Percentiles rank a stretch among this genome's conserved stretches.
Conservation (phyloP, 805 yeast species). For the Lachancea sp. region DNA sequence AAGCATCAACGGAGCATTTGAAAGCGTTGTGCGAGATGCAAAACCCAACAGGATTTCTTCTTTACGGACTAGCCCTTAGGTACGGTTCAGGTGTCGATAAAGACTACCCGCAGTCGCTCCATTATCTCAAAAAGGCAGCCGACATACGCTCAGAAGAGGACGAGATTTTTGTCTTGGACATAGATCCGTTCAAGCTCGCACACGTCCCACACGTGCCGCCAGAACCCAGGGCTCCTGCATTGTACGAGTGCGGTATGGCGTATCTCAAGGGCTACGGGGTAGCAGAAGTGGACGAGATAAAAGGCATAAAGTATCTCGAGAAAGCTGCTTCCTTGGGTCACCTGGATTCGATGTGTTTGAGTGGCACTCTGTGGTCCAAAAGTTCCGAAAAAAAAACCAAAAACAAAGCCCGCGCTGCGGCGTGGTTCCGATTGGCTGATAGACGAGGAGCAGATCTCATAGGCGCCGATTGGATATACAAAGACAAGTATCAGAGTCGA, state of each 20-base stretch:
- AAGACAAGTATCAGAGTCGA: slow-evolving; percentile 46
- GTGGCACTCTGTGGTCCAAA: slow-evolving; percentile 61
- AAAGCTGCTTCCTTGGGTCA: slow-evolving; percentile 63
- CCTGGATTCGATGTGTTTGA: slow-evolving; percentile 59
- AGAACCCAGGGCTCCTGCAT: slow-evolving; percentile 44
- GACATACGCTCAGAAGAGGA: slow-evolving; percentile 28
- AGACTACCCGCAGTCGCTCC: slow-evolving; percentile 47
- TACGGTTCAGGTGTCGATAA: slow-evolving; percentile 62
- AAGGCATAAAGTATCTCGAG: slow-evolving; percentile 54
- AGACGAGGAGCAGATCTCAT: slow-evolving; percentile 51
- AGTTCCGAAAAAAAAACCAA: slow-evolving; percentile 48
- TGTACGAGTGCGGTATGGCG: slow-evolving; percentile 56
- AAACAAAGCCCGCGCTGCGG: slow-evolving; percentile 57
- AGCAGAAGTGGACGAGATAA: slow-evolving; percentile 40
- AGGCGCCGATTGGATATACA: slow-evolving; percentile 73
- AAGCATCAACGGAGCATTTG: slow-evolving; percentile 64
- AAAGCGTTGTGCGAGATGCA: slow-evolving; percentile 60
- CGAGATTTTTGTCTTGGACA: slow-evolving; percentile 17
- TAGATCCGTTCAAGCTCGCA: slow-evolving; percentile 35
- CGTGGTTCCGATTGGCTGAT: slow-evolving; percentile 64
- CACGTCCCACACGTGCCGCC: slow-evolving; percentile 33
- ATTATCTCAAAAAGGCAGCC: slow-evolving; percentile 55
- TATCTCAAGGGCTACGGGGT: slow-evolving; percentile 53
- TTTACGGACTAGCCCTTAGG: slow-evolving; percentile 61
- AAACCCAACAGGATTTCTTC: slow-evolving; percentile 56